Evolutionary conservation across 257 asterid genomes (phyloP), one percentile per base, ranked within the genome.

Genomic region (Leptodermis oblonga): DNA sequence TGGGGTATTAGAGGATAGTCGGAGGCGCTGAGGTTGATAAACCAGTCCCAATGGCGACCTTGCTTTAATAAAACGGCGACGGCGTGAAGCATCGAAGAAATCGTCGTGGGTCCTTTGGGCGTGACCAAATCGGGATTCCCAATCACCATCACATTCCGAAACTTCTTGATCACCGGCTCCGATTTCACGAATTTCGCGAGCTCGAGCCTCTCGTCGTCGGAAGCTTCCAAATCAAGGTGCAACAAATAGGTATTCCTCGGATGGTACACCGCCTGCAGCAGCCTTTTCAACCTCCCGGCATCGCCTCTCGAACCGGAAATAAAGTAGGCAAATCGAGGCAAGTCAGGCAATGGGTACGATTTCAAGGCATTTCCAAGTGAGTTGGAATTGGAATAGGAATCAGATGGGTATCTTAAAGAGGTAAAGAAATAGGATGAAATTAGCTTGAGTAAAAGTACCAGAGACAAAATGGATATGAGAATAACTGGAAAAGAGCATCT

Each of bases 1-100:
- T 91, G 99, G 1, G 96, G 92, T 95, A 87, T 86, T 7, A 87
- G 85, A 61, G 97, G 99, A 84, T 94, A 94, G 87, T 94, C 97
- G 13, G 93, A 85, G 20, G 97, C 84, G 46, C 89, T 85, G 0
- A 91, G 84, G 61, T 94, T 91, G 61, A 94, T 83, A 74, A 94
- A 94, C 99, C 99, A 94, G 63, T 94, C 97, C 99, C 99, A 94
- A 1, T 70, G 70, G 76, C 41, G 55, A 68, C 82, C 87, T 82
- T 58, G 76, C 89, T 85, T 89, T 82, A 91, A 80, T 58, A 91
- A 74, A 76, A 94, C 52, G n/a, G 99, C 96, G 12, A 86, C 62
- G 20, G 88, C 95, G 73, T 87, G 96, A 2, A 94, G 86, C 43
- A 84, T 87, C 1, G 96, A 81, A 17, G 99, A 96, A 80, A 84